Conservation (phyloP, 331 rosid species). For the Erythrophleum ivorense region DNA sequence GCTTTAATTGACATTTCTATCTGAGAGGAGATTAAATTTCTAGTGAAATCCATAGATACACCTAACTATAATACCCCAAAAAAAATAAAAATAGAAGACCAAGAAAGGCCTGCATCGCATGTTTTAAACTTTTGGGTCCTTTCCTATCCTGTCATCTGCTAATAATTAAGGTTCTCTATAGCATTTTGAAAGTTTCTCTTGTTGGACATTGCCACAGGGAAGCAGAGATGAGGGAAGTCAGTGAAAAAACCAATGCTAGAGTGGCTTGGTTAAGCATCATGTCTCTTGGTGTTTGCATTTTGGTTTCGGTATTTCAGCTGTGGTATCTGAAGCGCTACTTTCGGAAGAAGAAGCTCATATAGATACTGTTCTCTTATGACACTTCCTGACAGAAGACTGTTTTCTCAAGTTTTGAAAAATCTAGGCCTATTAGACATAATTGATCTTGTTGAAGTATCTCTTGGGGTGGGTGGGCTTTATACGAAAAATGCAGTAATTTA, state of each 20-base stretch:
- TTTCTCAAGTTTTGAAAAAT: constrained; percentile 37
- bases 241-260: constrained; percentile 76
- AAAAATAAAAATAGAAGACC: neutral
- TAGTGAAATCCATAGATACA: neutral
- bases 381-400: constrained; percentile 26
- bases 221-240: constrained; percentile 86
- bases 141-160: neutral
- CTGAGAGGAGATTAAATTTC: neutral
- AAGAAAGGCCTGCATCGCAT: neutral
- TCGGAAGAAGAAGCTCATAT: constrained; percentile 92
- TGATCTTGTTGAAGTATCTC: constrained; percentile 36
- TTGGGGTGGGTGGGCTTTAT: constrained; percentile 15
- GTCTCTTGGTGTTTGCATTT: constrained; percentile 74
- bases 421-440: constrained; percentile 24
- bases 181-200: constrained; percentile 24
- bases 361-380: constrained; percentile 32
- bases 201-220: constrained; percentile 65
- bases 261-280: constrained; percentile 83
- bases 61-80: too few relatives aligned
- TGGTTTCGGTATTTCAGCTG: constrained; percentile 66
- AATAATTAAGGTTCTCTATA: constrained; percentile 1
- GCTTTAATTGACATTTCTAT: neutral
- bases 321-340: constrained; percentile 79
- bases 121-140: neutral
- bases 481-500: constrained; percentile 7